phyloP scores from a whole-genome alignment of 2,329 filamentous ascomycete species.

The Arthrobotrys musiformis region DNA sequence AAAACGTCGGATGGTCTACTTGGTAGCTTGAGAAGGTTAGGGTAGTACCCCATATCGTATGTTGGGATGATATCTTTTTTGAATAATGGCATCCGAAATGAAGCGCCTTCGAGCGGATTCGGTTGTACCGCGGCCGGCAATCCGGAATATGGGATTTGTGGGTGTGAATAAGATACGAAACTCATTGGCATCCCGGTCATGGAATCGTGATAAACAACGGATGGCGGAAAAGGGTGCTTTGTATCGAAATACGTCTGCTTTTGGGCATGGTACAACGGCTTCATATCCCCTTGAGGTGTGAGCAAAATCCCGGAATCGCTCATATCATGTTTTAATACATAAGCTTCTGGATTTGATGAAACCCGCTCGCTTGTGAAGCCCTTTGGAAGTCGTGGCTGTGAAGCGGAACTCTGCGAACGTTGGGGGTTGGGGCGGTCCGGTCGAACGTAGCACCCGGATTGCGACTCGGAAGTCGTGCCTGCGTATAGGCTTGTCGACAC shows the following conservation, averaged over 20 bases:
- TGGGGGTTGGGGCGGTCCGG: too few relatives aligned
- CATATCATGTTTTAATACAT: slow-evolving; percentile 22
- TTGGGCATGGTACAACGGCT: not conserved
- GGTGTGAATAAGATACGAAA: not conserved
- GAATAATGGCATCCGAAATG: slow-evolving; percentile 1
- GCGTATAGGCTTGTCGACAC: too few relatives aligned
- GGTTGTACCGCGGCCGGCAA: not conserved
- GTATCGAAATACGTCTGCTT: slow-evolving; percentile 7
- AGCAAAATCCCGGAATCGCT: slow-evolving; percentile 2
- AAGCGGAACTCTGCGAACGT: too few relatives aligned
- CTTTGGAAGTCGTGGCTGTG: not conserved
- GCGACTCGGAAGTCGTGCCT: too few relatives aligned
- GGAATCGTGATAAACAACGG: not conserved
- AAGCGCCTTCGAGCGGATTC: slow-evolving; percentile 5
- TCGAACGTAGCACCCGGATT: not conserved
- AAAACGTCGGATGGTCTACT: slow-evolving; percentile 7
- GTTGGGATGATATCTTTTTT: slow-evolving; percentile 20
- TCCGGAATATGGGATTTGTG: not conserved
- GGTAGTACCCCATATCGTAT: slow-evolving; percentile 19
- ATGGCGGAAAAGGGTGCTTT: not conserved
- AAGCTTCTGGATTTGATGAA: slow-evolving; percentile 8
- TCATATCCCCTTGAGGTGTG: not conserved
- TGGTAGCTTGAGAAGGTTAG: slow-evolving; percentile 20
- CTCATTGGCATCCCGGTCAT: not conserved
- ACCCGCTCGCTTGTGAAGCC: not conserved